Percentiles rank a stretch among this genome's conserved stretches.
These are phyloP conservation scores for Fragilariopsis cylindrus DNA, from an alignment of 108 stramenopile genomes.

Conservation along the genomic window DNA sequence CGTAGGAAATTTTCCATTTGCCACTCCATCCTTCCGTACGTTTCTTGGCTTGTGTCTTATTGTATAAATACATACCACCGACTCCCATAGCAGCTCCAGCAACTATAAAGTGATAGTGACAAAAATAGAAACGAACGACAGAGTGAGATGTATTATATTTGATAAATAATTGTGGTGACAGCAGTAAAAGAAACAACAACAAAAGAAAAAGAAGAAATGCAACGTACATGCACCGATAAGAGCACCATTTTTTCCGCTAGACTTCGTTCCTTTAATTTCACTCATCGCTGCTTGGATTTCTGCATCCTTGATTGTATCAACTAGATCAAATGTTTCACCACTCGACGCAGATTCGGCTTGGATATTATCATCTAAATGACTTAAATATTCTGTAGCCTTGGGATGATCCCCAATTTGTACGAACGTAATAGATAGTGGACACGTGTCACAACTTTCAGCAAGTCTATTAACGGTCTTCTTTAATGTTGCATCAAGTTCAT, in stretches of 20 bases:
- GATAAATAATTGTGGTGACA: no score
- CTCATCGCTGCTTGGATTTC: constrained; percentile 17
- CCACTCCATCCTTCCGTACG: constrained; percentile 20
- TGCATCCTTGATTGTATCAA: constrained; percentile 22
- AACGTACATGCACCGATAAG: constrained; percentile 6
- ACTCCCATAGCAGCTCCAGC: constrained; percentile 19
- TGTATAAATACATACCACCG: constrained; percentile 16
- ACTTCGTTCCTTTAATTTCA: constrained; percentile 5
- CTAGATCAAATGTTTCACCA: constrained; percentile 17
- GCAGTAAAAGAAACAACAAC: no score
- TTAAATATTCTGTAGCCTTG: constrained; percentile 5
- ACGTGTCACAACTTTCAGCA: constrained; percentile 1
- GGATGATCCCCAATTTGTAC: constrained; percentile 12
- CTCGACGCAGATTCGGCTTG: not conserved
- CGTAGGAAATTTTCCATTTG: constrained; percentile 18
- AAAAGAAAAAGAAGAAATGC: no score
- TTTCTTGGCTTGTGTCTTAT: constrained; percentile 16
- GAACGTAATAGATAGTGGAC: constrained; percentile 16
- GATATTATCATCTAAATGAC: constrained; percentile 9
- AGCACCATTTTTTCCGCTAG: constrained; percentile 10
- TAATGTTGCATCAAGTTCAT: not conserved
- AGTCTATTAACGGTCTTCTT: not conserved
- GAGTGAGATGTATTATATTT: no score
- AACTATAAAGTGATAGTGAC: not conserved
- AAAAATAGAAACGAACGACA: no score